Conservation (phyloP, 2,329 filamentous ascomycete genomes). For the Epichloe coenophiala region DNA sequence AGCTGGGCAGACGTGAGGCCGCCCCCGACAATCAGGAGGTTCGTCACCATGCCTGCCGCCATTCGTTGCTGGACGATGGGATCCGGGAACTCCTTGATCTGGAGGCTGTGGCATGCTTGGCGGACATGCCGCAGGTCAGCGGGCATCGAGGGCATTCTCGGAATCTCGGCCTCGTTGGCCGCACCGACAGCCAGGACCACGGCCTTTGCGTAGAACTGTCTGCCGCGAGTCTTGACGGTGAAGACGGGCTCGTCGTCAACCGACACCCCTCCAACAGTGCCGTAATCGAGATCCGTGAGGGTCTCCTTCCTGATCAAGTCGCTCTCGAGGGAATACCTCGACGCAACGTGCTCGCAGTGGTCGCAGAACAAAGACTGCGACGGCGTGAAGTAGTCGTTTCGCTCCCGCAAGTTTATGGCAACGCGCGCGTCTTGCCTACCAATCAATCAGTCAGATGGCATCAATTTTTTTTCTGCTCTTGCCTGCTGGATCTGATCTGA, state of each 20-base stretch:
- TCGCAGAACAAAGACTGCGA: constrained; percentile 47
- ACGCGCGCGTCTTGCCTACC: constrained; percentile 29
- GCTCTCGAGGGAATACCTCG: constrained; percentile 33
- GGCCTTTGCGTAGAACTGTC: constrained; percentile 40
- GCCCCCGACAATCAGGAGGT: constrained; percentile 59
- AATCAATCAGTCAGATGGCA: constrained; percentile 1
- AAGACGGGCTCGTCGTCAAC: constrained; percentile 45
- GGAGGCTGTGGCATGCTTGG: constrained; percentile 50
- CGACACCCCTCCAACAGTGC: constrained; percentile 29
- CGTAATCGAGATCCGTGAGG: constrained; percentile 48
- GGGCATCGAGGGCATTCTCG: constrained; percentile 22
- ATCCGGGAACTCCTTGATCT: constrained; percentile 46
- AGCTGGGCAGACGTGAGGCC: constrained; percentile 67
- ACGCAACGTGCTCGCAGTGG: constrained; percentile 44
- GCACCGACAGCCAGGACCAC: constrained; percentile 61
- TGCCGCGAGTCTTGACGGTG: constrained; percentile 42
- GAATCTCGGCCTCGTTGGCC: constrained; percentile 43
- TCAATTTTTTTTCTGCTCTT: neutral
- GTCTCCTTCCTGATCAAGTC: constrained; percentile 47
- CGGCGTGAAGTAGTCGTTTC: constrained; percentile 57
- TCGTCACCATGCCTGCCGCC: constrained; percentile 34
- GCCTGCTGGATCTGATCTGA: neutral
- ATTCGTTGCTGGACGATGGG: constrained; percentile 40
- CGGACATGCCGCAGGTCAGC: constrained; percentile 10
- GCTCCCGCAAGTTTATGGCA: constrained; percentile 51